Evolutionary conservation across 192 early-diverging fungal genomes (phyloP), one percentile per base, ranked within the genome.

Genomic region (Coemansia sp.): DNA sequence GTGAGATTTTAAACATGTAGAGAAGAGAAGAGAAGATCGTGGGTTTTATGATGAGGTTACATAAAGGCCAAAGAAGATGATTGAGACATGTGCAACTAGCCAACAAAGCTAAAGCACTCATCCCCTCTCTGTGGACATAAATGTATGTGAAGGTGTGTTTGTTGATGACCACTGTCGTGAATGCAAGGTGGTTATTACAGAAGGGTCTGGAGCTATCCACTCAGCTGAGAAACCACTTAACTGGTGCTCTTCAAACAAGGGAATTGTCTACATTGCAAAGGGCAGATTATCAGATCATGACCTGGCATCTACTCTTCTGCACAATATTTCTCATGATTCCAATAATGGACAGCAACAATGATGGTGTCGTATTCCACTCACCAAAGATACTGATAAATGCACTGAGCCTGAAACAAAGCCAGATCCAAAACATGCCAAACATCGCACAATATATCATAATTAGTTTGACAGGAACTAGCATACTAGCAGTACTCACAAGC

Each of bases 301-400:
- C 90, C 47, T 69, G 84, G 27, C 69, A 75, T 19, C 72, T 84
- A 13, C 74, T 92, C 1, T 57, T 91, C 13, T 83, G 84, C 34
- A 85, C 87, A 15, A 56, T 92, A 57, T 75, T 84, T 3, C 54
- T 93, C 30, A 90, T 92, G 87, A 0, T 70, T 84, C 48, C 93
- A 95, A 75, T 92, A 95, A 64, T 84, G 92, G 60, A 86, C 85
- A 22, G 93, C 90, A 33, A 84, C 92, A 62, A 93, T n/a, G n/a
- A 92, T 60, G 91, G 88, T 11, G 81, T 92, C 22, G 87, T 92
- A 52, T 92, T 88, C 74, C 93, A 93, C 63, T 88, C 86, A 13
- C 90, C 93, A 4, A 86, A 86, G 3, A 91, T 94, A 20, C 85
- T 94, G 63, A 68, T 74, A 5, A 66, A 83, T 10, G 77, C 79